Evolutionary conservation across 129 eudicot genomes (phyloP), one percentile per base, ranked within the genome.

Genomic region (Saposhnikovia divaricata): DNA sequence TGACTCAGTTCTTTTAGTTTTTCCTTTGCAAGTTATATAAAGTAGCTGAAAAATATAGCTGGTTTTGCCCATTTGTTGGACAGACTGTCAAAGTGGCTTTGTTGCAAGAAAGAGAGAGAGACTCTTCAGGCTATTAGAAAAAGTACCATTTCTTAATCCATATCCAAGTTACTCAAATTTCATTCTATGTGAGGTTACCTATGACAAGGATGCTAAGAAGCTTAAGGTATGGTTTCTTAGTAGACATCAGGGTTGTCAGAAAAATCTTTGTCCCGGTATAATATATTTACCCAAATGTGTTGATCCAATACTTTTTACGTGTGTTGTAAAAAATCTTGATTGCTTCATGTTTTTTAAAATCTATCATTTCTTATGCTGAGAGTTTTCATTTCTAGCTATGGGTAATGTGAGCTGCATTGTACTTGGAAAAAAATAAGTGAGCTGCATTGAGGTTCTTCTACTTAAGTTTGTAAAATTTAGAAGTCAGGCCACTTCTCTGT

Each of bases 21-120:
- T 66, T 34, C 42, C 53, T 19, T 59, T 37, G 50, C 2, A 39
- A 31, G 27, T 19, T 44, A 34, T 27, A 40, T 16, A 0, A 18
- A 16, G 25, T 40, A 39, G 76, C 12, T 44, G 21, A 23, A 11
- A 57, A 74, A 43, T n/a, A 23, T 79, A 27, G 38, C 27, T 63
- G n/a, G 51, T 45, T 4, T 21, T 47, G 1, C 38, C 15, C 2
- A 5, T 47, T n/a, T 61, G 37, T 84, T 50, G 84, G 53, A 77
- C 89, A 92, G 99, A 90, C 88, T 81, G 99, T 96, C 34, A 96
- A n/a, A n/a, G n/a, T n/a, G n/a, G n/a, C n/a, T n/a, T n/a, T n/a
- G n/a, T n/a, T n/a, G n/a, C n/a, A n/a, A n/a, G n/a, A n/a, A n/a
- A n/a, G n/a, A n/a, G n/a, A n/a, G n/a, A n/a, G n/a, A n/a, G n/a